A percentile compares a stretch with the other conserved stretches of the same genome.
Conservation (phyloP, 2,329 filamentous ascomycete genomes). For the Corniculantispora saksenae region DNA sequence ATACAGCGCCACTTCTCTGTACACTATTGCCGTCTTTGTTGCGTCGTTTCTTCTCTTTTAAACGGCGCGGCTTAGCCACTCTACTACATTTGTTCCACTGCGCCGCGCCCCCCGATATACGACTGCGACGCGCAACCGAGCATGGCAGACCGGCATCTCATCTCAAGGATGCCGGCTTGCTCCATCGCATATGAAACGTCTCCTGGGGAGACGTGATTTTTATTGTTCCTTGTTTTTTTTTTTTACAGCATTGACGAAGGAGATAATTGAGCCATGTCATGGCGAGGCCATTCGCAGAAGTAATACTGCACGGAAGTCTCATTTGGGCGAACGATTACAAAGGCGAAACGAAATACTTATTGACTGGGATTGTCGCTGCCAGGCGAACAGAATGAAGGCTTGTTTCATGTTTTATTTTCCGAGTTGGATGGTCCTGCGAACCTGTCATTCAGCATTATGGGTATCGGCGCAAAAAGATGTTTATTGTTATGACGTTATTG, state of each 20-base stretch:
- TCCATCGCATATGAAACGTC: slow-evolving; percentile 1
- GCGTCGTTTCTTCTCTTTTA: slow-evolving; percentile 35
- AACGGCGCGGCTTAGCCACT: not conserved
- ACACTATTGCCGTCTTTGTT: slow-evolving; percentile 52
- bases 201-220: not conserved
- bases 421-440: slow-evolving; percentile 12
- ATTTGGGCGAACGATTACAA: slow-evolving; percentile 15
- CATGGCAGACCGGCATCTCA: not conserved
- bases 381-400: slow-evolving; percentile 1
- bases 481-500: slow-evolving; percentile 14
- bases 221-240: slow-evolving; percentile 4
- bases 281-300: slow-evolving; percentile 4
- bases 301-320: slow-evolving; percentile 1
- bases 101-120: not conserved
- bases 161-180: not conserved
- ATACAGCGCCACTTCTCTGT: slow-evolving; percentile 51
- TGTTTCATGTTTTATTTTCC: not conserved
- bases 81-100: not conserved
- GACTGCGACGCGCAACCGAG: not conserved
- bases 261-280: not conserved
- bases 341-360: slow-evolving; percentile 14
- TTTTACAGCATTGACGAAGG: not conserved
- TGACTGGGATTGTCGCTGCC: not conserved
- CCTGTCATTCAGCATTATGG: slow-evolving; percentile 17
- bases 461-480: slow-evolving; percentile 16